These are phyloP conservation scores for Phytophthora hybrid DNA, from an alignment of 352 stramenopile species.

Conservation along the genomic window DNA sequence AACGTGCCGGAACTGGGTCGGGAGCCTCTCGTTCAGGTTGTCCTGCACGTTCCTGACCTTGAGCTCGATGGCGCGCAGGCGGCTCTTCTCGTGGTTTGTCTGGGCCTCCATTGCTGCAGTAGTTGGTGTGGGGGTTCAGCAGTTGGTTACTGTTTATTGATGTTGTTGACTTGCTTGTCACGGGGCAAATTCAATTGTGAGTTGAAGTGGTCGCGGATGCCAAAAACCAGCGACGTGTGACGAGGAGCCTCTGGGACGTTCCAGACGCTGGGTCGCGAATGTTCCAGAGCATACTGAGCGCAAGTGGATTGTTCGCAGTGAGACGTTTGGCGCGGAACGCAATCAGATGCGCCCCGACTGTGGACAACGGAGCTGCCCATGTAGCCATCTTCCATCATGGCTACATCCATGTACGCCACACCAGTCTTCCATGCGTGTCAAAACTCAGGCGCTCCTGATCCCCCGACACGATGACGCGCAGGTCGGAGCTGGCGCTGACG, in stretches of 20 bases:
- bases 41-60: slow-evolving; percentile 61
- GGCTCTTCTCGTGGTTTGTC: slow-evolving; percentile 43
- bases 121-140: neutral
- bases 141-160: slow-evolving; percentile 1
- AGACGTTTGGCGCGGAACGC: neutral
- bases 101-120: slow-evolving; percentile 35
- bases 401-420: slow-evolving; percentile 10
- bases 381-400: slow-evolving; percentile 17
- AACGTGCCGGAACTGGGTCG: slow-evolving; percentile 43
- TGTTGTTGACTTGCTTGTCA: slow-evolving; percentile 27
- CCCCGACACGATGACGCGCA: neutral
- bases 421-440: neutral
- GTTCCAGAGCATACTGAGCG: slow-evolving; percentile 22
- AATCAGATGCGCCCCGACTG: neutral
- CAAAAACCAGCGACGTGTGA: neutral
- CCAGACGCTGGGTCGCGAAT: slow-evolving; percentile 26
- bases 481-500: slow-evolving; percentile 35
- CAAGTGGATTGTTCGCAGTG: neutral
- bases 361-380: too few relatives aligned
- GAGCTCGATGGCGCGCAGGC: slow-evolving; percentile 51
- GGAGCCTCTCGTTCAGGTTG: slow-evolving; percentile 43
- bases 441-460: neutral
- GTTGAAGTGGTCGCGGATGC: slow-evolving; percentile 40
- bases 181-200: slow-evolving; percentile 43
- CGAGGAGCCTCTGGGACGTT: slow-evolving; percentile 5